A percentile compares a stretch with the other conserved stretches of the same genome.
Conservation (phyloP, 352 stramenopile species). For the Globisporangium acanthophoron region DNA sequence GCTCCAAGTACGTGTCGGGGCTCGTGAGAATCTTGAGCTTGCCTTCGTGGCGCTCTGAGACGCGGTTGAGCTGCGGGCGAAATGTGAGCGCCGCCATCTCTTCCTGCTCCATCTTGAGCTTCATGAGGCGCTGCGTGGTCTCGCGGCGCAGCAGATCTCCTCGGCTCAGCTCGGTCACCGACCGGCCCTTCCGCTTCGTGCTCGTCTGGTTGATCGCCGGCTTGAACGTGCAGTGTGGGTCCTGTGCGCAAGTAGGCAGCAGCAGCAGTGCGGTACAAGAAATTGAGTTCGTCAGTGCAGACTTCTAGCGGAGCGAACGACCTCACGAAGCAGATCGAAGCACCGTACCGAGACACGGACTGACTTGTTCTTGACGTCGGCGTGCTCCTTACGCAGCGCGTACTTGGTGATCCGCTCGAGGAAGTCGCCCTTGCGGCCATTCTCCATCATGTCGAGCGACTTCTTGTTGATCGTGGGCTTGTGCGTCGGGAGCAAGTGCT, state of each 20-base stretch:
- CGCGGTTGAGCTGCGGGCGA: conserved; percentile 62
- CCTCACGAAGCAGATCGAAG: neutral
- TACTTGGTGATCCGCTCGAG: conserved; percentile 74
- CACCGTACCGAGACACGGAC: conserved; percentile 47
- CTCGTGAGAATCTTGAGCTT: conserved; percentile 76
- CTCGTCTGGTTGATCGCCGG: conserved; percentile 73
- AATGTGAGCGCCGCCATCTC: conserved; percentile 83
- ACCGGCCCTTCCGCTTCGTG: conserved; percentile 52
- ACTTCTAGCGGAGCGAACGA: neutral
- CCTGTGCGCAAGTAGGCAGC: conserved; percentile 16
- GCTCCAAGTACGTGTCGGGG: conserved; percentile 77
- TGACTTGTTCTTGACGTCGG: conserved; percentile 70
- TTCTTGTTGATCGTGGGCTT: conserved; percentile 81
- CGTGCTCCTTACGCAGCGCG: conserved; percentile 72
- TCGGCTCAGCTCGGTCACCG: conserved; percentile 75
- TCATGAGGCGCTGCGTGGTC: conserved; percentile 76
- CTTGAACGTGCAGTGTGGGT: conserved; percentile 83
- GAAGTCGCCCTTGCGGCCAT: conserved; percentile 76
- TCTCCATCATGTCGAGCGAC: conserved; percentile 73
- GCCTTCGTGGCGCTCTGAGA: conserved; percentile 59
- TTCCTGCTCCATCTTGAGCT: conserved; percentile 85
- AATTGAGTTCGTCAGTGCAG: neutral
- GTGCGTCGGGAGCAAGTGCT: conserved; percentile 49
- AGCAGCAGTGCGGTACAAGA: neutral
- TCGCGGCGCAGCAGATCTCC: conserved; percentile 71